A percentile compares a stretch with the other conserved stretches of the same genome.
Conservation (phyloP, 2,329 filamentous ascomycete genomes). For the Fusarium succisae region DNA sequence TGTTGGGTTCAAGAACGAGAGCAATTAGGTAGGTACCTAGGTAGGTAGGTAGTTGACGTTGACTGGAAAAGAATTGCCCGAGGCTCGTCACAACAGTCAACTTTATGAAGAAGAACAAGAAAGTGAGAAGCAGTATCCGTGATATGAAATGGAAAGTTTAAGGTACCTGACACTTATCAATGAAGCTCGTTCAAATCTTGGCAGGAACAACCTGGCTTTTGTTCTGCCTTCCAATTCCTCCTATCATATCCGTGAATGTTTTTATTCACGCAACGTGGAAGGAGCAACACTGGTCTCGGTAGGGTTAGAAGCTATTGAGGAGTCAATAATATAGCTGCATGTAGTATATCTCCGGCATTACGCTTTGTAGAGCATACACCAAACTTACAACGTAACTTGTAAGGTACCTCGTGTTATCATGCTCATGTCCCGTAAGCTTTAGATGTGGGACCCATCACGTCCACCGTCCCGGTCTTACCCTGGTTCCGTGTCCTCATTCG, state of each 20-base stretch:
- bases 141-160: neutral
- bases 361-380: conserved; percentile 19
- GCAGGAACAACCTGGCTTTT: neutral
- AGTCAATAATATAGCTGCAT: conserved; percentile 12
- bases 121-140: neutral
- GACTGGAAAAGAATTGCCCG: neutral
- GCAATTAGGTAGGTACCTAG: neutral
- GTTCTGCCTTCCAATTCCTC: neutral
- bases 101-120: neutral
- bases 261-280: neutral
- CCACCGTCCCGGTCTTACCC: conserved; percentile 32
- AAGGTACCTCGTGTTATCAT: conserved; percentile 30
- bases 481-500: conserved; percentile 37
- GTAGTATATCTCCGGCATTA: neutral
- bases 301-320: neutral
- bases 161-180: neutral
- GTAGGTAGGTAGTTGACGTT: neutral
- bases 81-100: neutral
- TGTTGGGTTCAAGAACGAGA: neutral
- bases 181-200: neutral
- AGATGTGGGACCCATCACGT: conserved; percentile 33
- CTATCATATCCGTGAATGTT: neutral
- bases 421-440: conserved; percentile 33
- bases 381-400: conserved; percentile 17
- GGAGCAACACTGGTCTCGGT: neutral